Evolutionary conservation across 176 grass and related monocot genomes (phyloP), one percentile per base, ranked within the genome.

Genomic region (Chloris gayana): DNA sequence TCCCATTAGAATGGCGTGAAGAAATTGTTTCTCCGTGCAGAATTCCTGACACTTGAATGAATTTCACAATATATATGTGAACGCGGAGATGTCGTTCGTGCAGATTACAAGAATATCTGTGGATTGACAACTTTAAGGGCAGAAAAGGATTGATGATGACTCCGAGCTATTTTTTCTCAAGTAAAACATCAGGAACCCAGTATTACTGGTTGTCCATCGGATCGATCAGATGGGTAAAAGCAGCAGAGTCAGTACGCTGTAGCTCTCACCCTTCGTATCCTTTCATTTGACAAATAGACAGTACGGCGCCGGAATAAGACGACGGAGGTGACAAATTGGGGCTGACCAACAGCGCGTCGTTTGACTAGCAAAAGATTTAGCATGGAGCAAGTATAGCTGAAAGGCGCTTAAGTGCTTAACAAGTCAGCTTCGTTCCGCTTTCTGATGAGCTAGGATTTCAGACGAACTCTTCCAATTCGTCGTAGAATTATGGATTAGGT

Each of bases 311-410:
- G 5, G 42, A 73, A 50, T 64, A 33, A 22, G 22, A 74, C 14
- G 21, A 57, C 24, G 0, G 21, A 57, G 22, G 19, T 17, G 32
- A 73, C 70, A 30, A 39, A 39, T 4, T 65, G 7, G 9, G 11
- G 19, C 2, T 53, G 9, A 49, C 22, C 30, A 29, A 0, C 31
- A 64, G 5, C 9, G 21, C 22, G 22, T n/a, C 45, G 1, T 67
- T 54, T 26, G 24, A 42, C 14, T 14, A 67, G 0, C 4, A 8
- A 10, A 42, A 58, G 34, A 29, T 70, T 31, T 21, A 21, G 32
- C 14, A 70, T 80, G 78, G 66, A 80, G 66, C 50, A 58, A 59
- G 78, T 70, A 69, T 15, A 81, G 50, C 50, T 70, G 38, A 82
- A 72, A 63, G 58, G 8, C 46, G 27, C 29, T 17, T 62, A 64